These are phyloP conservation scores for Casuarina equisetifolia DNA, from an alignment of 306 rosid species.

Conservation along the genomic window DNA sequence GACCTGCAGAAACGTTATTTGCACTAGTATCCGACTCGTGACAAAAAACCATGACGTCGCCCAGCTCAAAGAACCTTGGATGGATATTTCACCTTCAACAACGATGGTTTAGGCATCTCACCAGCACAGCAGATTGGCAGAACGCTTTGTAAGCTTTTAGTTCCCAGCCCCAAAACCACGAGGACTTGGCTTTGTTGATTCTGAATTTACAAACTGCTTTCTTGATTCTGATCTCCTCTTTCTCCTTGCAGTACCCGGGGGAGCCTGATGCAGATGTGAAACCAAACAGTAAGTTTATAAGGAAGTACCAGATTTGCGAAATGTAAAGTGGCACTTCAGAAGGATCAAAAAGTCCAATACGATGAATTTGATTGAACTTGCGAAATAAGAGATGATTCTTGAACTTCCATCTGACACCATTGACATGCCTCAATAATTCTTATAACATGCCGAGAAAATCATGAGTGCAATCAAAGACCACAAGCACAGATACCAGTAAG, in stretches of 20 bases:
- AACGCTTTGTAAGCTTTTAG: conserved; percentile 25
- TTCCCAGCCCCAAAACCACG: conserved; percentile 82
- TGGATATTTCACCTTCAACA: background rate
- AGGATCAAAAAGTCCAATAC: background rate
- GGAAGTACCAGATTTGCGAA: background rate
- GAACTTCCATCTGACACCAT: background rate
- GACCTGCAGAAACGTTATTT: background rate
- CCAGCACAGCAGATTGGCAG: conserved; percentile 1
- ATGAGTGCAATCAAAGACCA: background rate
- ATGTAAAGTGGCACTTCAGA: background rate
- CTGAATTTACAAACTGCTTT: conserved; percentile 50
- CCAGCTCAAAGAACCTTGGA: background rate
- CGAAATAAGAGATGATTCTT: background rate
- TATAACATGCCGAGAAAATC: background rate
- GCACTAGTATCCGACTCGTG: conserved; percentile 15
- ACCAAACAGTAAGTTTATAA: conserved; percentile 12
- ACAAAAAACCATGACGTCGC: background rate
- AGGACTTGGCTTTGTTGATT: conserved; percentile 66
- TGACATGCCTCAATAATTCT: background rate
- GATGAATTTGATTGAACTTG: background rate
- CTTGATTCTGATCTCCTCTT: conserved; percentile 61
- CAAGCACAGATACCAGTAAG: background rate
- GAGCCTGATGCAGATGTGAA: conserved; percentile 48
- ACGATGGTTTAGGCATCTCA: background rate
- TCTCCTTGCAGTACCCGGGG: conserved; percentile 90